Conservation (phyloP, 1,139 yeast species). For the Sugiyamaella neomexicana region DNA sequence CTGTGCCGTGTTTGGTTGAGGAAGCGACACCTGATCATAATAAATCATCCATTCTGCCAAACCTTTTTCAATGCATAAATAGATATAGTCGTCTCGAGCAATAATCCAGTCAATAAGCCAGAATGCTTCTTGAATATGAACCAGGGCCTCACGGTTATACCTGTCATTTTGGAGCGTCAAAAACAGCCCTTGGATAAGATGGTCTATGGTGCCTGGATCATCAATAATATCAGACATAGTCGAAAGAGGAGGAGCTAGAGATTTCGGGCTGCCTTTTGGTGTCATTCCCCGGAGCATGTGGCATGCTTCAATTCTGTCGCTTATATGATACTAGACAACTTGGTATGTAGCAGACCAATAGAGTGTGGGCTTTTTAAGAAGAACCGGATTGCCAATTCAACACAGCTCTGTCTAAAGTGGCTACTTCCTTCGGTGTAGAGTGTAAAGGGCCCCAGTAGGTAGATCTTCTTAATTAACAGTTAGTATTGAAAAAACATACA, state of each 20-base stretch:
- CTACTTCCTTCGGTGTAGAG: slow-evolving; percentile 25
- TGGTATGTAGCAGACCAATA: slow-evolving; percentile 19
- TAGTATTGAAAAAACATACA: too few relatives aligned
- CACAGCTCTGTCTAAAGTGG: slow-evolving; percentile 21
- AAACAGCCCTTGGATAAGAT: slow-evolving; percentile 23
- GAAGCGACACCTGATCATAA: slow-evolving; percentile 3
- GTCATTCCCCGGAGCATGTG: slow-evolving; percentile 8
- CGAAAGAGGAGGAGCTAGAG: too few relatives aligned
- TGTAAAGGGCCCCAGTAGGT: slow-evolving; percentile 26
- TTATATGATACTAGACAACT: slow-evolving; percentile 17
- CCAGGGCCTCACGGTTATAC: slow-evolving; percentile 1
- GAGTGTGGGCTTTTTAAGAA: slow-evolving; percentile 20
- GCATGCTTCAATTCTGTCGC: slow-evolving; percentile 21
- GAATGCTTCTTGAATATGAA: slow-evolving; percentile 2
- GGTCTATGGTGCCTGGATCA: slow-evolving; percentile 17
- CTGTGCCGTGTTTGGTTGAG: background rate
- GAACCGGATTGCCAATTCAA: slow-evolving; percentile 20
- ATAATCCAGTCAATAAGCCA: background rate
- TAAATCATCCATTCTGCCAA: slow-evolving; percentile 4
- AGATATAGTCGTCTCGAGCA: background rate
- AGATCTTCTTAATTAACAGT: slow-evolving; percentile 9
- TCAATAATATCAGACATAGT: slow-evolving; percentile 1
- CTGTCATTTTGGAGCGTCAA: background rate
- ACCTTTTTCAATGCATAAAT: slow-evolving; percentile 4
- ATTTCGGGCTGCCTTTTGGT: background rate